Percentiles rank a stretch among this genome's conserved stretches.
phyloP scores from a whole-genome alignment of 129 eudicot genomes.

The Helianthus annuus region HanXRQr2.0-SUNRISE NC_035442.2:3034485-3034984 shows the following conservation, averaged over 20 bases:
- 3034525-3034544: too few species aligned
- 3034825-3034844: constrained; percentile 23
- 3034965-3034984: too few species aligned
- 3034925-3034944: too few species aligned
- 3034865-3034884: neutral
- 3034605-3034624: too few species aligned
- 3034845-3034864: constrained; percentile 13
- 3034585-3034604: too few species aligned
- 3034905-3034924: neutral
- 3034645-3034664: too few species aligned
- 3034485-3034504: too few species aligned
- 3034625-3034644: too few species aligned
- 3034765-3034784: constrained; percentile 18
- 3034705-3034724: constrained; percentile 20
- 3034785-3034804: constrained; percentile 11
- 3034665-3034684: constrained; percentile 3
- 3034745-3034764: neutral
- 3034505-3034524: too few species aligned
- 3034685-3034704: constrained; percentile 24
- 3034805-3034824: constrained; percentile 41
- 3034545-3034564: too few species aligned
- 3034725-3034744: constrained; percentile 6
- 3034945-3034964: too few species aligned
- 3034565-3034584: too few species aligned
- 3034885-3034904: neutral